phyloP scores from a whole-genome alignment of 306 rosid species.

The Fragaria ananassa region DNA sequence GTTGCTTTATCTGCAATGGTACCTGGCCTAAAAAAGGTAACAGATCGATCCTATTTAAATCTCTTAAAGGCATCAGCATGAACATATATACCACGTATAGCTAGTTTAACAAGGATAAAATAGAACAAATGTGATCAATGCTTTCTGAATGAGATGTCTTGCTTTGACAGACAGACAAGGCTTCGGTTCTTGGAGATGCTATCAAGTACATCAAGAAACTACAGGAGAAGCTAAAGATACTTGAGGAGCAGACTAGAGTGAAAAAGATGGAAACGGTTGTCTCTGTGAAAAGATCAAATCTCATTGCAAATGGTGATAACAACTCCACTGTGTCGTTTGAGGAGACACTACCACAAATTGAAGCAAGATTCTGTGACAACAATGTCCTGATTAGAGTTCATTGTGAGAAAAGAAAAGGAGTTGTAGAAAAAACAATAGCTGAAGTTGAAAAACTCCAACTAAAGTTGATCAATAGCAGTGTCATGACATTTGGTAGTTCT shows the following conservation, averaged over 20 bases:
- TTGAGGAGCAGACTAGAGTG: constrained; percentile 68
- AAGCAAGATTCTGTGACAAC: constrained; percentile 75
- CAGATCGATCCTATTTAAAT: not conserved
- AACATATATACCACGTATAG: not conserved
- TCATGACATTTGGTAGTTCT: constrained; percentile 70
- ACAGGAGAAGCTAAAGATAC: constrained; percentile 69
- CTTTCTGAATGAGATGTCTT: not conserved
- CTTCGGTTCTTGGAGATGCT: constrained; percentile 96
- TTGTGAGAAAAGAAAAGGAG: constrained; percentile 72
- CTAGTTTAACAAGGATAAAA: not conserved
- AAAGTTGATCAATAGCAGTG: constrained; percentile 58
- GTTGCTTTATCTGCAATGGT: constrained; percentile 83
- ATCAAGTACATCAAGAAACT: constrained; percentile 80
- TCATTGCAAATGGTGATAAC: constrained; percentile 42
- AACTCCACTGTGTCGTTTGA: constrained; percentile 23
- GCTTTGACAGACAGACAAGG: constrained; percentile 78
- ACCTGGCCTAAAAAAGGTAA: constrained; percentile 94
- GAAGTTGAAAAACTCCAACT: constrained; percentile 75
- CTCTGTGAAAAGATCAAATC: constrained; percentile 57
- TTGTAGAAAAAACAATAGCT: constrained; percentile 51
- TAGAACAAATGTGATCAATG: not conserved
- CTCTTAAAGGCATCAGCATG: not conserved
- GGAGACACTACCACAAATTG: constrained; percentile 76
- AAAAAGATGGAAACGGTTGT: constrained; percentile 69
- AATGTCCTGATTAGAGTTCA: constrained; percentile 80